Base-by-base conservation (phyloP, 2,329 filamentous ascomycete species). In the Eutypa lata region DNA sequence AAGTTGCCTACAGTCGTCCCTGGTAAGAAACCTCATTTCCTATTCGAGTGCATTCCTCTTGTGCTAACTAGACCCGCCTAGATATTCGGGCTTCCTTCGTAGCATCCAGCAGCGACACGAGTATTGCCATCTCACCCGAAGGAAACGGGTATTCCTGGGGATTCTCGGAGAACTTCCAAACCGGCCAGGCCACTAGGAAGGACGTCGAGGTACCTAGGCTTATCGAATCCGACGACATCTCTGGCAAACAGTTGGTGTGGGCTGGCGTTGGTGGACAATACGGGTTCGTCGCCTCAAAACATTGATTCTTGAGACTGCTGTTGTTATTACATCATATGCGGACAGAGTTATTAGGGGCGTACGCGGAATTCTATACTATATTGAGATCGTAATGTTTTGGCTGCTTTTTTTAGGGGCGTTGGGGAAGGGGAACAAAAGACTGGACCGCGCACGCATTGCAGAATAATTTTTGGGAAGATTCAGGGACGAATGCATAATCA, bases 181-280 rank as follows among this genome's bases (percentile, higher is more conserved):
- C 88, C 3, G 90, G 90, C 11, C 86, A 86, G 62, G 89, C 89
- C 42, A 86, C 80, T 1, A 83, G 83, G n/a, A 89, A 94, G 48
- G 91, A 96, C 61, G 81, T 96, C 28, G 80, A 87, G 60, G 78
- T 82, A 22, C 90, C 92, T 0, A 94, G 88, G 0, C 65, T 87
- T 47, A 89, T 97, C 52, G 89, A 95, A 65, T 96, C 96, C 74
- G 89, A 86, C 13, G 91, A 91, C 42, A 82, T 94, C 26, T 81
- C 85, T 28, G 89, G 83, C 42, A 86, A 88, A 72, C 84, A 86
- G 69, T 78, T 97, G 43, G 79, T 85, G 33, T 90, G 81, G 72
- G 89, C 89, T n/a, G 90, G 89, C 43, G 88, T 88, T n/a, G 92
- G 93, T 59, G 91, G 91, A 5, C 92, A 97, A 67, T 97, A 84